These are phyloP conservation scores for Podaxis sp. DNA, from an alignment of 768 basidiomycete species.

Conservation along the genomic window DNA sequence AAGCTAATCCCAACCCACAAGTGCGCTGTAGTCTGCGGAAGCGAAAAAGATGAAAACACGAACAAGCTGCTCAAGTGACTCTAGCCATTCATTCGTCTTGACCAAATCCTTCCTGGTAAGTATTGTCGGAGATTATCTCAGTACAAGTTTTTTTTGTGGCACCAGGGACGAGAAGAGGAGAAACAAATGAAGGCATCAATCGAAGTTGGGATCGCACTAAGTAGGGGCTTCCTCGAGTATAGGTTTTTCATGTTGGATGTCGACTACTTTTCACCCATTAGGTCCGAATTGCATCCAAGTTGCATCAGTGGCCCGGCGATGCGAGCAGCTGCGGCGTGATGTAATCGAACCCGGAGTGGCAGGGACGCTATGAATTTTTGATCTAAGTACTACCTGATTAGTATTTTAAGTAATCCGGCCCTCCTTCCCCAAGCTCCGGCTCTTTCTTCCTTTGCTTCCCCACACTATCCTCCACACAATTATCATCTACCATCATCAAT, in stretches of 20 bases:
- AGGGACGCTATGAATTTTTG: no score
- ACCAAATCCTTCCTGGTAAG: conserved; percentile 13
- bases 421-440: conserved; percentile 6
- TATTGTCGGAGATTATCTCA: conserved; percentile 78
- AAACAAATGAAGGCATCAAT: conserved; percentile 13
- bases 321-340: conserved; percentile 16
- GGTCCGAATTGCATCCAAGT: background rate
- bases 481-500: conserved; percentile 15
- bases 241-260: conserved; percentile 79
- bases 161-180: background rate
- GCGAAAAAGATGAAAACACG: conserved; percentile 21
- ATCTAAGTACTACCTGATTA: background rate
- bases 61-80: conserved; percentile 86
- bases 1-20: conserved; percentile 51
- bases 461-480: background rate
- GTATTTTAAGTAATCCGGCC: conserved; percentile 6
- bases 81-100: conserved; percentile 89
- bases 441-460: background rate
- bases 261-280: conserved; percentile 73
- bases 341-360: no score
- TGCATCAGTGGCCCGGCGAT: background rate
- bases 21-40: background rate
- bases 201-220: conserved; percentile 13
- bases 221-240: conserved; percentile 80
- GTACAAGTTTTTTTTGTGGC: conserved; percentile 28